These are phyloP conservation scores for Agaricus subrufescens DNA, from an alignment of 768 basidiomycete species.

Conservation along the genomic window DNA sequence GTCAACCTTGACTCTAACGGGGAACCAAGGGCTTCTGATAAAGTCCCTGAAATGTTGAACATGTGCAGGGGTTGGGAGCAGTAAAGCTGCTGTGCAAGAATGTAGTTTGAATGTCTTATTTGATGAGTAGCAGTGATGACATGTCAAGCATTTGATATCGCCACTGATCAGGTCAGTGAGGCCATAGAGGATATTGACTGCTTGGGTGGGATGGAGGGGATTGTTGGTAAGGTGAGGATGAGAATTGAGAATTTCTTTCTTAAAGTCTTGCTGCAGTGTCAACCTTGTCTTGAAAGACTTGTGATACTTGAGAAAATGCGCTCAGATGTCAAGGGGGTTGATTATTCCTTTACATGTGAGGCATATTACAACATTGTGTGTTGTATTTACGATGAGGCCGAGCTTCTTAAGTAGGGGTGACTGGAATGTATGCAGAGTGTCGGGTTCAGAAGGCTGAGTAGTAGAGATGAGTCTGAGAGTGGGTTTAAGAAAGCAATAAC, in stretches of 20 bases:
- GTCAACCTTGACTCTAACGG: too few species aligned
- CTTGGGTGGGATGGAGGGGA: not conserved
- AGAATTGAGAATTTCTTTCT: not conserved
- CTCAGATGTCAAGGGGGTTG: not conserved
- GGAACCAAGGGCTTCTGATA: too few species aligned
- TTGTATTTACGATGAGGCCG: not conserved
- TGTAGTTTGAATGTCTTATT: not conserved
- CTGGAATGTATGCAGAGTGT: not conserved
- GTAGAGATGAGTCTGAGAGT: too few species aligned
- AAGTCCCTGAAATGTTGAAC: too few species aligned
- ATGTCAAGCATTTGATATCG: not conserved
- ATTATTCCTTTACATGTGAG: not conserved
- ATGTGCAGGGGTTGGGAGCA: too few species aligned
- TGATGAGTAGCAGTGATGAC: slow-evolving; percentile 5
- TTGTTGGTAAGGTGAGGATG: not conserved
- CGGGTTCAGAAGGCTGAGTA: too few species aligned
- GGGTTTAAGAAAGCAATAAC: too few species aligned
- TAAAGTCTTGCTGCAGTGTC: not conserved
- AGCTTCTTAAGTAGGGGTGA: not conserved
- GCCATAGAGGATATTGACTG: not conserved
- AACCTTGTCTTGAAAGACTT: not conserved
- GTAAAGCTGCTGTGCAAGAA: not conserved
- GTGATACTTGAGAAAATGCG: not conserved
- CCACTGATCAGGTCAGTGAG: not conserved
- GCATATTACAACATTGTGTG: slow-evolving; percentile 1